Percentiles rank a stretch among this genome's conserved stretches.
phyloP scores from a whole-genome alignment of 106 monocot genomes.

The Dactylorhiza incarnata region DNA sequence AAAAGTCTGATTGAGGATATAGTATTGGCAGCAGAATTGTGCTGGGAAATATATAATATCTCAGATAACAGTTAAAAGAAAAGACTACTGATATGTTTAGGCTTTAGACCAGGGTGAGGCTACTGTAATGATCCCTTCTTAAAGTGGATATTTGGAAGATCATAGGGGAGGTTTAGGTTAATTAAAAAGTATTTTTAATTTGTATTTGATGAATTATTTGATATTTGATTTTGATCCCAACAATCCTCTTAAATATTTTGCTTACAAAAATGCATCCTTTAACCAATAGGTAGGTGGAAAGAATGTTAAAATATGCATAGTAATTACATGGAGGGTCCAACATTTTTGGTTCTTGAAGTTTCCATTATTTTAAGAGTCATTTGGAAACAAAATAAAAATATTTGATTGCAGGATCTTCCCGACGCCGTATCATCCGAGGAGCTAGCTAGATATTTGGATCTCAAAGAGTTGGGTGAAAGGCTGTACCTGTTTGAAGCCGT shows the following conservation, averaged over 20 bases:
- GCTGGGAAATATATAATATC: no score
- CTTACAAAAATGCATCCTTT: neutral
- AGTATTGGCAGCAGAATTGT: no score
- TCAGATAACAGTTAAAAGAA: no score
- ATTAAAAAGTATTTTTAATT: neutral
- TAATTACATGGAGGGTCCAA: no score
- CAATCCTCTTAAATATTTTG: neutral
- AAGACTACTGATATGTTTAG: no score
- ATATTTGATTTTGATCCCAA: neutral
- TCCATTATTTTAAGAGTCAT: neutral
- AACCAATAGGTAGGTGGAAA: neutral
- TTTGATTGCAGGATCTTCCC: constrained; percentile 64
- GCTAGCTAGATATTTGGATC: constrained; percentile 78
- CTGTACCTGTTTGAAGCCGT: constrained; percentile 62
- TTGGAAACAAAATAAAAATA: neutral
- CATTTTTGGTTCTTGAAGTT: neutral
- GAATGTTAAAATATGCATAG: no score
- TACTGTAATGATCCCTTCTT: no score
- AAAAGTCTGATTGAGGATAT: no score
- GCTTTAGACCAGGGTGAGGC: no score
- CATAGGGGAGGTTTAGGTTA: no score
- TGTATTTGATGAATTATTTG: neutral
- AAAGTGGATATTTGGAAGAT: no score
- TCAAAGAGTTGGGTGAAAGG: constrained; percentile 89
- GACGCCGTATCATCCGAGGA: constrained; percentile 74